phyloP scores from a whole-genome alignment of 169 alveolate genomes.

The Eimeria brunetti region DNA sequence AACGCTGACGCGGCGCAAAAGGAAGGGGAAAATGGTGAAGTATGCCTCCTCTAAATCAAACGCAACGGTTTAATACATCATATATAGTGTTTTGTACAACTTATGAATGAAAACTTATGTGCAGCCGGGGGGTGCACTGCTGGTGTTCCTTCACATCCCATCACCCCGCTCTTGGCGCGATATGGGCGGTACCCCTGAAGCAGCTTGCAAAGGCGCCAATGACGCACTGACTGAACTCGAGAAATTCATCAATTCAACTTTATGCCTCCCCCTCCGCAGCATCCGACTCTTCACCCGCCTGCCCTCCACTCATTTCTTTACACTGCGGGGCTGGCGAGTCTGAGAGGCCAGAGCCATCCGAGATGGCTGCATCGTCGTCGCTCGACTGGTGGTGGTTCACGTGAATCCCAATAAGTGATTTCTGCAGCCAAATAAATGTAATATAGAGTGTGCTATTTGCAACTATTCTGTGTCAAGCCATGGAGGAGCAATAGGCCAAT shows the following conservation, averaged over 20 bases:
- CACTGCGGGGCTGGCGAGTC: constrained; percentile 69
- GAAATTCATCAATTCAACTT: too few species aligned
- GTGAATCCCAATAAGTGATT: constrained; percentile 59
- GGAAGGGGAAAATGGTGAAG: neutral
- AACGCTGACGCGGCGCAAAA: neutral
- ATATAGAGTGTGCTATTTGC: neutral
- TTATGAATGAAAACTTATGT: neutral
- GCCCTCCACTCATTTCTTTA: constrained; percentile 40
- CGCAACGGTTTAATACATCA: neutral
- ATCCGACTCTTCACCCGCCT: constrained; percentile 61
- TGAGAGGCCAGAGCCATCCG: constrained; percentile 69
- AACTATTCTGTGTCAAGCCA: neutral
- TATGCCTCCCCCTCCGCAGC: constrained; percentile 43
- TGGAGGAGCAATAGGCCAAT: neutral
- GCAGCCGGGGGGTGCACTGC: constrained; percentile 36
- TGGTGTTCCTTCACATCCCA: neutral
- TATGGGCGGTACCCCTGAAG: constrained; percentile 1
- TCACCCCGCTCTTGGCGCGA: constrained; percentile 9
- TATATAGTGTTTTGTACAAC: neutral
- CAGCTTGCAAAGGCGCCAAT: constrained; percentile 17
- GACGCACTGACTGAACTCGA: constrained; percentile 7
- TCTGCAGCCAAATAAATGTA: neutral
- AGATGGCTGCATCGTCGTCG: constrained; percentile 68
- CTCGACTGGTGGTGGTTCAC: constrained; percentile 63
- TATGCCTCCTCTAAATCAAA: constrained; percentile 2